phyloP scores from a whole-genome alignment of 371 early-diverging fungal genomes.

The Syncephalastrum racemosum region DNA sequence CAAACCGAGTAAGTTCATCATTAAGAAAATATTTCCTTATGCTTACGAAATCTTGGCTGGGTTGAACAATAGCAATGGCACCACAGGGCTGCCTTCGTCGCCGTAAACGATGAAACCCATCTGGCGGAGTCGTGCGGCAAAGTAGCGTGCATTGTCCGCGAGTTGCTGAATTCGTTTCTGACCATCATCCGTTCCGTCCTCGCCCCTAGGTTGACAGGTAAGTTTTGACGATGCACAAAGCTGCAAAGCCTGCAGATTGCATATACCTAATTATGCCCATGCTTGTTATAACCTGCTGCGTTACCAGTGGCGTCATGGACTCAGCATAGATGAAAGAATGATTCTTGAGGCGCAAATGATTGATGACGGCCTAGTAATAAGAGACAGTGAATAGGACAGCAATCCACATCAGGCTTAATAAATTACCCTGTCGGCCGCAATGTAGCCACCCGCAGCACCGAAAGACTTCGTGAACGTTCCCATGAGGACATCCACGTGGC shows the following conservation, averaged over 20 bases:
- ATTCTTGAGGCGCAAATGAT: constrained; percentile 78
- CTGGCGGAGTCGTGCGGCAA: constrained; percentile 78
- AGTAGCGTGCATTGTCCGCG: constrained; percentile 87
- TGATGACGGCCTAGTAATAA: constrained; percentile 67
- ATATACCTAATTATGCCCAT: constrained; percentile 72
- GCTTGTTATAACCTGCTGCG: constrained; percentile 91
- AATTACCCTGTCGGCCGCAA: constrained; percentile 68
- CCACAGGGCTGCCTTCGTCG: constrained; percentile 91
- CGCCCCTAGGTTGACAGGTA: constrained; percentile 58
- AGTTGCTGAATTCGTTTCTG: constrained; percentile 80
- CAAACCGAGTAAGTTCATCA: not conserved
- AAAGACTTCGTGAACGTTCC: constrained; percentile 99
- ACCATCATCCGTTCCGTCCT: constrained; percentile 83
- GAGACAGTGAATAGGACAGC: not conserved
- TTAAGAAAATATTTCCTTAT: not conserved
- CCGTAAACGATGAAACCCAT: constrained; percentile 98
- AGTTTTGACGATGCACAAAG: not conserved
- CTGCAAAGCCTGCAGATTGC: not conserved
- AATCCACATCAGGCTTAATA: not conserved
- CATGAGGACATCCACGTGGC: constrained; percentile 97
- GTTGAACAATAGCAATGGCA: constrained; percentile 96
- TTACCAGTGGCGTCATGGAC: constrained; percentile 89
- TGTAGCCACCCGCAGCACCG: constrained; percentile 99
- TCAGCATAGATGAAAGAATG: constrained; percentile 94
- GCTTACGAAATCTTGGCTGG: constrained; percentile 95